Evolutionary conservation across 1,139 yeast species (phyloP).

Genomic region (Debaryomyces sp.): DNA sequence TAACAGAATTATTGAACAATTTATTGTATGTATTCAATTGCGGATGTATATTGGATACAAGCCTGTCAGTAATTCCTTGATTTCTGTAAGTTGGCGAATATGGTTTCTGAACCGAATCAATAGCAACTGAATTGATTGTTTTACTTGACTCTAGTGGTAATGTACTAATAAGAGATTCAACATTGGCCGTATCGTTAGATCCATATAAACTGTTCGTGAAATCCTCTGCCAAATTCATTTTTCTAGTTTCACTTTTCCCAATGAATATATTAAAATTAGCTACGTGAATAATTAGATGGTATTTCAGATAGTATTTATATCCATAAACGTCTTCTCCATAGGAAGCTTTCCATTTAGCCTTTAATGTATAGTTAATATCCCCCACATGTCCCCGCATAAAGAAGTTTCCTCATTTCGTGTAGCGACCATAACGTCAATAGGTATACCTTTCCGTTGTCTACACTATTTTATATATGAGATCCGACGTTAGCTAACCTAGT

Average conservation of each 20-base stretch:
- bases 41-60: constrained; percentile 52
- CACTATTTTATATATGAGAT: not conserved
- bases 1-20: constrained; percentile 44
- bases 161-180: not conserved
- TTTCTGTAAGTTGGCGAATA: constrained; percentile 43
- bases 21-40: constrained; percentile 48
- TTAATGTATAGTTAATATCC: not conserved
- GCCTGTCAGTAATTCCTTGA: constrained; percentile 33
- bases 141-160: not conserved
- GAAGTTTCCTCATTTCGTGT: not conserved
- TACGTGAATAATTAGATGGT: not conserved
- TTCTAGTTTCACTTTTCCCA: not conserved
- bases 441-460: not conserved
- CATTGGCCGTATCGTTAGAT: not conserved
- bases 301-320: not conserved
- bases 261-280: not conserved
- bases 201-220: constrained; percentile 2
- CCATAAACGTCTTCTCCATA: not conserved
- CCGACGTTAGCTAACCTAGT: not conserved
- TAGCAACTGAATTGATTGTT: not conserved
- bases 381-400: not conserved
- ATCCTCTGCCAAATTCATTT: not conserved
- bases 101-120: not conserved
- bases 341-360: not conserved
- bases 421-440: not conserved